Evolutionary conservation across 345 rosid genomes (phyloP), one percentile per base, ranked within the genome.

Genomic region (Sapria himalayana): DNA sequence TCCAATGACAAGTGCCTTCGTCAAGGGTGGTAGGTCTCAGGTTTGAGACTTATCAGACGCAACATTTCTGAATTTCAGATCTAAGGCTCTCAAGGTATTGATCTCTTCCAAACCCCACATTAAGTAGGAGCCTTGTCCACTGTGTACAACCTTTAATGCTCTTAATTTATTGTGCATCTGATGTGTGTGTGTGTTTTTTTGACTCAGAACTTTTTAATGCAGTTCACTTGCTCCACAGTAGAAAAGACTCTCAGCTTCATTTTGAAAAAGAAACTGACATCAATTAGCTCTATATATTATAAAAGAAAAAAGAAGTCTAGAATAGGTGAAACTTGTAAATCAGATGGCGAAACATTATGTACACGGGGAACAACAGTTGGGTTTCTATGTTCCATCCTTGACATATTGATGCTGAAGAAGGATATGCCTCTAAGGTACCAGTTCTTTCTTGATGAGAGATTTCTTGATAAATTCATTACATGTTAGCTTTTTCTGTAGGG

Each of bases 331-430:
- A 60, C 55, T 48, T 50, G 64, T 22, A 55, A 31, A 22, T n/a
- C 47, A 29, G 51, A 44, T 41, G 37, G 36, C 25, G 60, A 48
- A 39, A 38, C 50, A 39, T 37, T 60, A 58, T 40, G 42, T 43
- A 57, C 51, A 25, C 69, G 81, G 45, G 73, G 63, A 51, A 61
- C 56, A 39, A 44, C 63, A 22, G 49, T 72, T n/a, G 29, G 37
- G 44, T 76, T 67, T 24, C 57, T 89, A 41, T 57, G 73, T 48
- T 74, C 91, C 25, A 61, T 89, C 44, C 81, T 89, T 43, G 93
- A 89, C 48, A 48, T 79, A 58, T 58, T 82, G 56, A 61, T 76
- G 5, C 56, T 79, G 50, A 82, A 89, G 71, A 82, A 82, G 52
- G 78, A 76, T 51, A 61, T 74, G 20, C 47, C 62, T 51, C 60